Evolutionary conservation across 805 yeast genomes (phyloP), one percentile per base, ranked within the genome.

Genomic region (Wickerhamomyces sydowiorum): DNA sequence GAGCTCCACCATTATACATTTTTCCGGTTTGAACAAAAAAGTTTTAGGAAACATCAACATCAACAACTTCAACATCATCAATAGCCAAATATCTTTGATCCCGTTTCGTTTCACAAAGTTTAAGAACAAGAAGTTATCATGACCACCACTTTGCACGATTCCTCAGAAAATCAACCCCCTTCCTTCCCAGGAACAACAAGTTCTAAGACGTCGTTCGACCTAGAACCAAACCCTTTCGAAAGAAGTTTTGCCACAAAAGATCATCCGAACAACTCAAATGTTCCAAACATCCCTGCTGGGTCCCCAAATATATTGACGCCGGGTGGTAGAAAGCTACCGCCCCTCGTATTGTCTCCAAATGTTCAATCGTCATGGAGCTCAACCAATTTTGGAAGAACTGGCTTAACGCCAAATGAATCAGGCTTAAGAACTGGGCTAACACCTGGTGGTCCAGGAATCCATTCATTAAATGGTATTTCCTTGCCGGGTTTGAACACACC

Each of bases 191-290:
- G 20, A 19, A 23, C 39, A 24, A 38, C 32, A 14, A 31, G 29
- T 36, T 41, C 45, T 14, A 52, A 54, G 34, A 49, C 57, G 4
- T 48, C 86, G 32, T 76, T 87, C 54, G 91, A 83, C 46, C 68
- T 89, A 44, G 99, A 93, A 61, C 96, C 93, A 9, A 91, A 91
- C 56, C 97, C 97, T 5, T 91, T 91, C 59, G 99, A 91, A 62
- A 86, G 84, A 61, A 86, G 96, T 39, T 91, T 91, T 66, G 96
- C 93, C n/a, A 65, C 79, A 3, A 80, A 78, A 46, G 73, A 71
- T 20, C 42, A 44, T 25, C 41, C 52, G 6, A 43, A 39, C 21
- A 39, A 39, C 21, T 40, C 52, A 13, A 34, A 27, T 24, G 36
- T 60, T 18, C 59, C 64, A 8, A 48, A 52, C 9, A 53, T 60